Base-by-base conservation (phyloP, 352 stramenopile species). In the Globisporangium emineosum region DNA sequence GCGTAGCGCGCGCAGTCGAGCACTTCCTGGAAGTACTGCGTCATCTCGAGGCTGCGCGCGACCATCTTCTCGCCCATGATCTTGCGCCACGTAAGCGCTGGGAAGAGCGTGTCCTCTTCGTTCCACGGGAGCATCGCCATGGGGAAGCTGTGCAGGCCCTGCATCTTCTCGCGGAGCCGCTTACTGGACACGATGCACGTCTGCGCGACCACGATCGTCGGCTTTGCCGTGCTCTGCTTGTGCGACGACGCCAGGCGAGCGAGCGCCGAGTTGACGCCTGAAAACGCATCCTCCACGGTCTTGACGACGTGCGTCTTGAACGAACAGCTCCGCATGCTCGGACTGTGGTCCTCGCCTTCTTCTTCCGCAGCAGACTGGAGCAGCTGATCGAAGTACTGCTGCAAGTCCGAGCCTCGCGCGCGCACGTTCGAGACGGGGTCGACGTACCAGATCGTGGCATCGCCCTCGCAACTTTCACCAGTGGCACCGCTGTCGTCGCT, bases 81-180 rank as follows among this genome's bases (percentile, higher is more conserved):
- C 45, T 90, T 86, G 61, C 98, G 94, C 97, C 97, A 99, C 60
- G 97, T 98, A 6, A 99, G 76, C 25, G 96, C 80, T 15, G 95
- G 95, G 43, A 97, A 97, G 5, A 79, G 37, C 3, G 75, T 73
- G 63, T 96, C 85, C 53, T 93, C 86, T 37, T 83, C 78, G 49
- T 94, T 83, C 75, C 81, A 90, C 3, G 89, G 83, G 30, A 98
- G 78, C 62, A 90, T 84, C 5, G 97, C 81, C 29, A 99, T 76
- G 5, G 97, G 96, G 53, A 99, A 97, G 23, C 92, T 94, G 59
- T 97, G 90, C 6, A 99, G 79, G 6, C 86, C 89, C 15, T 91
- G 84, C 21, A 99, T 88, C 57, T 86, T 86, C 32, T 87, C 72
- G 10, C 89, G 80, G 42, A 97, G 70, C 19, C 85, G 72, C 51